phyloP scores from a whole-genome alignment of 306 rosid species.

The Pachyrhizus erosus region DNA sequence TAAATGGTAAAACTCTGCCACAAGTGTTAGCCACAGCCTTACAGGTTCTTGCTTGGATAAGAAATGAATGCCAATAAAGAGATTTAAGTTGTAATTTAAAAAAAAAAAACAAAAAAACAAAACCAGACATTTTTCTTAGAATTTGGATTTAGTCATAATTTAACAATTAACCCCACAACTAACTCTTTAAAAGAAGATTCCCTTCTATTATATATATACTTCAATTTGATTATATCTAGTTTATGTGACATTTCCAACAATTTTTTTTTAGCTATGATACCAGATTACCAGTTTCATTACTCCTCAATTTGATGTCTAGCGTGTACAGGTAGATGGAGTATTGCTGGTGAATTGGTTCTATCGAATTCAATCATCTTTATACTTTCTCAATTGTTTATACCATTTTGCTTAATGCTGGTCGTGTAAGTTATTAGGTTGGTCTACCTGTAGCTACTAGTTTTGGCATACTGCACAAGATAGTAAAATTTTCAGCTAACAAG shows the following conservation, averaged over 20 bases:
- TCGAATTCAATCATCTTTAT: neutral
- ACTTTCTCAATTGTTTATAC: neutral
- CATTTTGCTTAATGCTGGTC: neutral
- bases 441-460: neutral
- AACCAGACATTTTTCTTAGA: neutral
- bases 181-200: no score
- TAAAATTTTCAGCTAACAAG: neutral
- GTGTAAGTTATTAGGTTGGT: constrained; percentile 8
- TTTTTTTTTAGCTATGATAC: neutral
- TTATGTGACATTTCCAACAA: no score
- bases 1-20: neutral
- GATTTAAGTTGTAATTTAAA: neutral
- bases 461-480: neutral
- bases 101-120: neutral
- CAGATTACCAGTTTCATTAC: neutral
- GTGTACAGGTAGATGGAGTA: neutral
- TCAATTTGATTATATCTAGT: no score
- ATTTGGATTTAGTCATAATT: no score
- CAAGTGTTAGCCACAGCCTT: neutral
- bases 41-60: neutral
- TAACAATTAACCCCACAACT: no score
- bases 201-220: no score
- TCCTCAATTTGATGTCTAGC: neutral
- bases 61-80: neutral
- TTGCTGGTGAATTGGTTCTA: neutral